A percentile compares a stretch with the other conserved stretches of the same genome.
These are phyloP conservation scores for Yarrowia yakushimensis DNA, from an alignment of 805 yeast genomes.

Conservation along the genomic window DNA sequence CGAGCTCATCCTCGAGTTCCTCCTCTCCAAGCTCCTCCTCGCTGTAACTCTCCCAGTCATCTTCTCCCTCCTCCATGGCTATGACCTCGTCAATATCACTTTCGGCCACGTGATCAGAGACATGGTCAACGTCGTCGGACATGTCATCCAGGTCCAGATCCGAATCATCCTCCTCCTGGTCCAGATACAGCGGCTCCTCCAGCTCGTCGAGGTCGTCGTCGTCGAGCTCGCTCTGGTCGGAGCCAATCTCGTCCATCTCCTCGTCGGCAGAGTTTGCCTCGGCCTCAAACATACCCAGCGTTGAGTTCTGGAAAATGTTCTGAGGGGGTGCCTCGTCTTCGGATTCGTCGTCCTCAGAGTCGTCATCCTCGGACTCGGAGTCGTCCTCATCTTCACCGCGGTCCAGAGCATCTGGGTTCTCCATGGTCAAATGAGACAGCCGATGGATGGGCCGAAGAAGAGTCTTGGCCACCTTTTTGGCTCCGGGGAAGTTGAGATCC, in stretches of 20 bases:
- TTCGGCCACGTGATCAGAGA: conserved; percentile 9
- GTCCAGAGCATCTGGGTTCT: conserved; percentile 30
- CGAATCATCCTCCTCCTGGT: conserved; percentile 5
- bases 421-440: conserved; percentile 46
- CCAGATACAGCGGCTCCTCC: conserved; percentile 13
- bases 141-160: conserved; percentile 8
- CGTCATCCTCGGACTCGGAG: not conserved
- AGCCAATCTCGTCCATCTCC: conserved; percentile 16
- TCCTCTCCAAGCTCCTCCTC: conserved; percentile 6
- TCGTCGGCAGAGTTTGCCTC: conserved; percentile 46
- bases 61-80: conserved; percentile 23
- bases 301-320: conserved; percentile 79
- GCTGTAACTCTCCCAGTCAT: conserved; percentile 14
- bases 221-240: conserved; percentile 12
- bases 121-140: conserved; percentile 23
- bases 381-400: conserved; percentile 44
- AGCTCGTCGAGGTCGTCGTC: conserved; percentile 23
- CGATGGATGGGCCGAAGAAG: conserved; percentile 56
- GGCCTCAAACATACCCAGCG: conserved; percentile 90
- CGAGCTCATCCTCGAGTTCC: conserved; percentile 16
- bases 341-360: conserved; percentile 42
- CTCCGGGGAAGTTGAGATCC: conserved; percentile 70
- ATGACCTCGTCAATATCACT: conserved; percentile 19
- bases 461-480: conserved; percentile 55
- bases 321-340: conserved; percentile 47